These are phyloP conservation scores for Camelina neglecta DNA, from an alignment of 345 rosid genomes.

Conservation along the genomic window DNA sequence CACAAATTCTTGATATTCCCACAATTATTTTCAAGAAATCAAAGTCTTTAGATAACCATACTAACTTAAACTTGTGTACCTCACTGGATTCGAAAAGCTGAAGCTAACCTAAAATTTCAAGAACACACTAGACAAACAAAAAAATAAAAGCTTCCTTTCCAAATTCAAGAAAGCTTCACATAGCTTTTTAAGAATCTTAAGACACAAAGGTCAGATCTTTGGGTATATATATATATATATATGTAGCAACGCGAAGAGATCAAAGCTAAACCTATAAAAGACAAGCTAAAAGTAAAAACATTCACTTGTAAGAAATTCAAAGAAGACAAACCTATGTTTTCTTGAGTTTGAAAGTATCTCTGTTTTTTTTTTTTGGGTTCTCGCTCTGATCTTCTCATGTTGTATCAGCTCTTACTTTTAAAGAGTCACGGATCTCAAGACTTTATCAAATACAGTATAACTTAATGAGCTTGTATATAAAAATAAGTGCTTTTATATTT, in stretches of 20 bases:
- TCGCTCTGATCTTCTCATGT: too few species aligned
- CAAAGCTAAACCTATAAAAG: not conserved
- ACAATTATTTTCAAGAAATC: not conserved
- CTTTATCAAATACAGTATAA: not conserved
- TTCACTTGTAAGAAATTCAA: not conserved
- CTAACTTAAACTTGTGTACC: not conserved
- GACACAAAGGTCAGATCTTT: not conserved
- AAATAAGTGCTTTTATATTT: not conserved
- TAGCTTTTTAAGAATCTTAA: not conserved
- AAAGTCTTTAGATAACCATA: not conserved
- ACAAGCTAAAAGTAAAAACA: not conserved
- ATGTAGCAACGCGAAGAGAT: constrained; percentile 1
- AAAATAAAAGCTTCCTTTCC: not conserved
- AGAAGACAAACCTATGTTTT: not conserved
- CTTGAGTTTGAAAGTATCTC: not conserved
- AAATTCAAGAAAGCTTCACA: not conserved
- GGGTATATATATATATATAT: too few species aligned
- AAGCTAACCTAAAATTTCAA: not conserved
- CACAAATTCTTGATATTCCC: not conserved
- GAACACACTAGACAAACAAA: not conserved
- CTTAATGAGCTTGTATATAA: not conserved
- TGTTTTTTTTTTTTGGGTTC: not conserved
- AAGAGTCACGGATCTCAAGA: constrained; percentile 18
- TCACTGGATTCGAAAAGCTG: not conserved
- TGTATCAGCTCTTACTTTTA: not conserved